Percentiles rank a stretch among this genome's conserved stretches.
phyloP scores from a whole-genome alignment of 768 basidiomycete genomes.

The Pleurotus ostreatus region DNA sequence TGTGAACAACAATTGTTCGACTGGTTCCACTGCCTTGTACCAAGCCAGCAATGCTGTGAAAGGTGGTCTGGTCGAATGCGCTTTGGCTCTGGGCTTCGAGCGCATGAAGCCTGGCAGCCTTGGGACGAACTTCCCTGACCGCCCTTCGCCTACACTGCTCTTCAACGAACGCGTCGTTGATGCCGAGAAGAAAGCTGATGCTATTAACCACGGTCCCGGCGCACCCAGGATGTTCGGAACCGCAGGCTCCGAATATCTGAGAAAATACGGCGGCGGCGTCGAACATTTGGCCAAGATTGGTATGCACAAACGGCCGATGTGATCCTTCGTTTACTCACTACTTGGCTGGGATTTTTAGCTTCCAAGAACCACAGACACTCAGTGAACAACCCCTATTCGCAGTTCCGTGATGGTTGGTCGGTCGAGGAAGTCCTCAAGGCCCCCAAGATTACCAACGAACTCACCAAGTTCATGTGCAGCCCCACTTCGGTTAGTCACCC shows the following conservation, averaged over 20 bases:
- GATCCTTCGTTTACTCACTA: too few species aligned
- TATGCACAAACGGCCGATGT: conserved; percentile 22
- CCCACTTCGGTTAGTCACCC: conserved; percentile 60
- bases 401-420: conserved; percentile 78
- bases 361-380: conserved; percentile 85
- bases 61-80: conserved; percentile 66
- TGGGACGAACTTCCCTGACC: conserved; percentile 58
- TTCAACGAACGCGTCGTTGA: conserved; percentile 40
- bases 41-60: conserved; percentile 71
- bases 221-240: conserved; percentile 76
- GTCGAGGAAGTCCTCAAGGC: conserved; percentile 66
- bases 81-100: conserved; percentile 83
- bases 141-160: conserved; percentile 43
- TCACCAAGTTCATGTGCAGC: conserved; percentile 86
- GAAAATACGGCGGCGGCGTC: conserved; percentile 64
- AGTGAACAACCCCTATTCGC: conserved; percentile 79
- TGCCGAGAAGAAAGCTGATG: conserved; percentile 45
- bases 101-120: conserved; percentile 77
- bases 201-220: conserved; percentile 63
- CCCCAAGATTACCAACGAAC: conserved; percentile 63
- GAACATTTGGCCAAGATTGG: conserved; percentile 76
- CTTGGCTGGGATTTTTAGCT: conserved; percentile 32
- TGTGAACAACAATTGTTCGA: conserved; percentile 87
- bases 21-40: conserved; percentile 75
- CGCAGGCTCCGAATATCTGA: conserved; percentile 73